Percentiles rank a stretch among this genome's conserved stretches.
These are phyloP conservation scores for Aethionema arabicum DNA, from an alignment of 345 rosid species.

Conservation along the genomic window DNA sequence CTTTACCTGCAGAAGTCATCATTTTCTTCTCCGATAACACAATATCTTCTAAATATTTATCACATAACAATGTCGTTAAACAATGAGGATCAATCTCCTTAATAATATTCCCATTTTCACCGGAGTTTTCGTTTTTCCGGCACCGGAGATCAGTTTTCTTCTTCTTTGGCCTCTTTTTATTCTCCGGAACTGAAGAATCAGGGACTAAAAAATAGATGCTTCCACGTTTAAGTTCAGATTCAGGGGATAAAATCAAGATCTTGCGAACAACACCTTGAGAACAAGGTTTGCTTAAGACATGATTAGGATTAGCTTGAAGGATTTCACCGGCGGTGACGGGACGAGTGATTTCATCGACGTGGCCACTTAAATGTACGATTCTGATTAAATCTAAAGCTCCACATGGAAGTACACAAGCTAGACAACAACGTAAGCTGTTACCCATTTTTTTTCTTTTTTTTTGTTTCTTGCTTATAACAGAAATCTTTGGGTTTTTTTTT, in stretches of 20 bases:
- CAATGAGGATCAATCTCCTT: slow-evolving; percentile 21
- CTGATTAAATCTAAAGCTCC: slow-evolving; percentile 96
- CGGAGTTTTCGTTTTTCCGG: slow-evolving; percentile 22
- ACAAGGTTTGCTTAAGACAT: slow-evolving; percentile 77
- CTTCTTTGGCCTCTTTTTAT: slow-evolving; percentile 42
- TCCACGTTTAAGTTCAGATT: slow-evolving; percentile 86
- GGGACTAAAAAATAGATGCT: slow-evolving; percentile 89
- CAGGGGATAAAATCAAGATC: slow-evolving; percentile 76
- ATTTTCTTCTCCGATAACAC: slow-evolving; percentile 38
- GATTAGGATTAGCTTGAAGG: slow-evolving; percentile 75
- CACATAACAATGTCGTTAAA: slow-evolving; percentile 30
- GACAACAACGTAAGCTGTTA: slow-evolving; percentile 82
- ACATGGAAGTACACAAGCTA: slow-evolving; percentile 93
- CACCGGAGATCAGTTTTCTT: not conserved
- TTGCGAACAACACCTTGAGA: slow-evolving; percentile 74
- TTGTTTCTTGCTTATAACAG: not conserved
- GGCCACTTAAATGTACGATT: slow-evolving; percentile 82
- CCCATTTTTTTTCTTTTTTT: slow-evolving; percentile 55
- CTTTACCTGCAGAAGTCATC: slow-evolving; percentile 32
- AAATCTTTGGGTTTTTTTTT: not conserved
- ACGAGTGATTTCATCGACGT: slow-evolving; percentile 70
- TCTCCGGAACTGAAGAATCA: slow-evolving; percentile 51
- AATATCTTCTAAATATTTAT: slow-evolving; percentile 37
- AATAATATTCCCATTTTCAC: slow-evolving; percentile 21
- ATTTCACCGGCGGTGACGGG: slow-evolving; percentile 81